Evolutionary conservation across 2,329 filamentous ascomycete species (phyloP).

Genomic region (Trichoderma sp.): DNA sequence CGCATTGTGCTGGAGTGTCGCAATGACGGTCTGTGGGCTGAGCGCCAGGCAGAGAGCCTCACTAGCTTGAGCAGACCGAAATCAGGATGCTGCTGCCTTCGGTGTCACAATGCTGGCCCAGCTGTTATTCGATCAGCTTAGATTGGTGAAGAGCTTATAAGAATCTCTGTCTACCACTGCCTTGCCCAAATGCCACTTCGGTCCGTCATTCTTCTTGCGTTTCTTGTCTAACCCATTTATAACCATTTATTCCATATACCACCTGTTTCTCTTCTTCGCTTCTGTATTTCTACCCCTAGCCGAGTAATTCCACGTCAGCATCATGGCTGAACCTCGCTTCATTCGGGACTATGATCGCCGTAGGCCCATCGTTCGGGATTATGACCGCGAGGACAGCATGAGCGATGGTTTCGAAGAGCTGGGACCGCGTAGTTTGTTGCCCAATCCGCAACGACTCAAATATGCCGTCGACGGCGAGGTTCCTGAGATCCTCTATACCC

Average conservation of each 20-base stretch:
- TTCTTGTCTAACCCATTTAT: not conserved
- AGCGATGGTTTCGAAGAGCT: slow-evolving; percentile 15
- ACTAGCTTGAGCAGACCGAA: not conserved
- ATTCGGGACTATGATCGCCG: not conserved
- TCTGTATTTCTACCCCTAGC: not conserved
- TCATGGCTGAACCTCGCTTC: slow-evolving; percentile 2
- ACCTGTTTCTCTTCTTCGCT: not conserved
- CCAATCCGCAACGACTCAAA: not conserved
- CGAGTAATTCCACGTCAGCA: not conserved
- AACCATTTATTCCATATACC: not conserved
- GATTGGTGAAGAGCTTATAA: not conserved
- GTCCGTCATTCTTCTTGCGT: not conserved
- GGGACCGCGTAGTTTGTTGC: slow-evolving; percentile 12
- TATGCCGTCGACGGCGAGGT: slow-evolving; percentile 33
- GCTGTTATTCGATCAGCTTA: not conserved
- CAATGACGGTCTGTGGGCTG: slow-evolving; percentile 4
- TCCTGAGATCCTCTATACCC: slow-evolving; percentile 42
- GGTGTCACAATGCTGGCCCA: not conserved
- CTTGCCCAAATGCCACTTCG: not conserved
- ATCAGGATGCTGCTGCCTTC: slow-evolving; percentile 17
- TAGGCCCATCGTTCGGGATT: not conserved
- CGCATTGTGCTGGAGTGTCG: not conserved
- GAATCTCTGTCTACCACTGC: not conserved
- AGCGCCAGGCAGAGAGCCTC: slow-evolving; percentile 17
- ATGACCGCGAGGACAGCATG: not conserved